Evolutionary conservation across 345 rosid species (phyloP).

Genomic region (Brassica juncea): DNA sequence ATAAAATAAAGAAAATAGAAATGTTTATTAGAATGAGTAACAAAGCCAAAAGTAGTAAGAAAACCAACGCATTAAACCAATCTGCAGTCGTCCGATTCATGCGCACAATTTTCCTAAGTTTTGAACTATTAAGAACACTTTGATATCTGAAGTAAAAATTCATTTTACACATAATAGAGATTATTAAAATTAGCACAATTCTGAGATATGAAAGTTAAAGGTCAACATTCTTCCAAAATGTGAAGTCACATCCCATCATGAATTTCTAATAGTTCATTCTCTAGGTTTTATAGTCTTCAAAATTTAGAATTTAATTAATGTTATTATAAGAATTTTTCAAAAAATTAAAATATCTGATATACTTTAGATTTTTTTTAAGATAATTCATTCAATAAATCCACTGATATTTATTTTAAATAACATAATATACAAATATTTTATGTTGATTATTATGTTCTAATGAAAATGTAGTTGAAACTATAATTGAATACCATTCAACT

Average conservation of each 20-base stretch:
- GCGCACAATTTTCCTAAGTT: neutral
- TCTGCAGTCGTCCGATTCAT: neutral
- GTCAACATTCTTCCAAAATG: neutral
- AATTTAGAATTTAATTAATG: neutral
- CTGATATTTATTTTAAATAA: neutral
- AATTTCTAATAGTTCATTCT: neutral
- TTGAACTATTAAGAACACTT: neutral
- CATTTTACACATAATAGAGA: neutral
- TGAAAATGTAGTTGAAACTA: neutral
- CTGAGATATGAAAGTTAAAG: neutral
- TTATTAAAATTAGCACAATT: neutral
- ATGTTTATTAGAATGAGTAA: neutral
- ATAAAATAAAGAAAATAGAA: neutral
- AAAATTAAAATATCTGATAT: neutral
- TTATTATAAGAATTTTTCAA: neutral
- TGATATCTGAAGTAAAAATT: neutral
- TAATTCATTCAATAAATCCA: neutral
- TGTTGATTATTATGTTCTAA: neutral
- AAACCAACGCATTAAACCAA: neutral
- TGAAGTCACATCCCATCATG: conserved; percentile 6
- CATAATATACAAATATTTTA: neutral
- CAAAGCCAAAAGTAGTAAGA: neutral
- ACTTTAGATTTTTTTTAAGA: neutral
- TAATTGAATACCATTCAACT: neutral
- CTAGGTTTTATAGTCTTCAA: neutral